Evolutionary conservation across 2,329 filamentous ascomycete species (phyloP), one percentile per base, ranked within the genome.

Genomic region (Acephala macrosclerotiorum): DNA sequence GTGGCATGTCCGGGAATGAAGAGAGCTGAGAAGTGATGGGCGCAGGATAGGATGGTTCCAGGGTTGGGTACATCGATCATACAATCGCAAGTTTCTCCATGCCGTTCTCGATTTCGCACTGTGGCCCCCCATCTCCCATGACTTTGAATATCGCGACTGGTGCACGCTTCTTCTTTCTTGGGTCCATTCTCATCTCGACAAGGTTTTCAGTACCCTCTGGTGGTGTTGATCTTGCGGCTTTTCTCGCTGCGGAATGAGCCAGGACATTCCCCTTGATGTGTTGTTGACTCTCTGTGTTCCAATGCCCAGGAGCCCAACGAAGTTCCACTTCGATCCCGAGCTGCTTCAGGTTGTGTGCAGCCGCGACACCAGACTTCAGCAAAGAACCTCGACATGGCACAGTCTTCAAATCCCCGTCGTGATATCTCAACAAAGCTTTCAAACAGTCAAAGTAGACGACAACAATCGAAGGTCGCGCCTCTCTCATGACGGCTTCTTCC

Each of bases 281-380:
- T 18, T 7, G 11, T 5, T 29, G 7, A 51, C 9, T 2, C 4
- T 51, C 47, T 4, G 8, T 26, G 12, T 35, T 58, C 7, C 20
- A 51, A 51, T 51, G 47, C 6, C 47, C 47, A 51, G 58, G 58
- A 40, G 16, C 29, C 58, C 58, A 60, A 25, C 58, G 58, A 16
- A 60, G 33, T 42, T 60, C 58, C 11, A 60, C 29, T 26, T 35
- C 45, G 16, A 53, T 29, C 26, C 58, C 45, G 29, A 47, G 36
- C 16, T 29, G 29, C 33, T 26, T 60, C 11, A 60, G 47, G 22
- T 53, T 51, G 26, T 60, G 25, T 40, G 58, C 58, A 18, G 45
- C 58, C 9, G 26, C 16, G 51, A 60, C 38, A 14, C 58, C 58
- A 35, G 26, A 42, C n/a, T 40, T 51, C 26, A 53, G n/a, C 12